A percentile compares a stretch with the other conserved stretches of the same genome.
These are phyloP conservation scores for Mercurialis annua DNA, from an alignment of 345 rosid species.

Conservation along the genomic window DNA sequence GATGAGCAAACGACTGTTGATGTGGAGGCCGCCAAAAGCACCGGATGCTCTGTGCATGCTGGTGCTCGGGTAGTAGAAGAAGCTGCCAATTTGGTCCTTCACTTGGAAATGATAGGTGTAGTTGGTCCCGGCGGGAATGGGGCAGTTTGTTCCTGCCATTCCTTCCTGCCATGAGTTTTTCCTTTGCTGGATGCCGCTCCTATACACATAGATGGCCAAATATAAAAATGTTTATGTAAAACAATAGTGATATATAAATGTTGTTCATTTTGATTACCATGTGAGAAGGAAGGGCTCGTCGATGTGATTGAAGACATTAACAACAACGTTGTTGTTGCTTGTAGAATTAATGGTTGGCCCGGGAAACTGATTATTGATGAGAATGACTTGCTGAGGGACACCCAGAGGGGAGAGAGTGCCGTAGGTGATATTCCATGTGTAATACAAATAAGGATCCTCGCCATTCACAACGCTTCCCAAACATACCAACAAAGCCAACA, in stretches of 20 bases:
- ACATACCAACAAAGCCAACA: neutral
- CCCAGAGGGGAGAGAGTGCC: slow-evolving; percentile 5
- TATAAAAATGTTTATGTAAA: no score
- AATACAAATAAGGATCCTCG: slow-evolving; percentile 5
- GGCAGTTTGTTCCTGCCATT: slow-evolving; percentile 2
- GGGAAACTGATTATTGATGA: slow-evolving; percentile 4
- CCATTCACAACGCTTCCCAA: neutral
- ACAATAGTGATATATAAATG: no score
- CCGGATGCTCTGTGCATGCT: slow-evolving; percentile 4
- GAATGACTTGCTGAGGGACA: slow-evolving; percentile 1
- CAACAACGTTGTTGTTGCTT: slow-evolving; percentile 2
- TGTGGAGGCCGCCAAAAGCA: neutral
- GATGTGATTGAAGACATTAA: slow-evolving; percentile 2
- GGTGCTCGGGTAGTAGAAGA: slow-evolving; percentile 7
- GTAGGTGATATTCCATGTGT: slow-evolving; percentile 1
- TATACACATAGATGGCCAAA: neutral
- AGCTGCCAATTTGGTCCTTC: slow-evolving; percentile 4
- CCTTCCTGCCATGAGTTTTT: slow-evolving; percentile 12
- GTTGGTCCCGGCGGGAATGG: neutral
- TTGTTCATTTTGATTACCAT: no score
- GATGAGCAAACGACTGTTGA: slow-evolving; percentile 4
- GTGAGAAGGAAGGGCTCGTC: slow-evolving; percentile 8
- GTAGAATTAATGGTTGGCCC: slow-evolving; percentile 1
- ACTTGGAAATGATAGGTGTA: slow-evolving; percentile 11
- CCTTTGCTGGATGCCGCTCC: slow-evolving; percentile 1